Evolutionary conservation across 352 stramenopile species (phyloP).

Genomic region (Albugo candida): DNA sequence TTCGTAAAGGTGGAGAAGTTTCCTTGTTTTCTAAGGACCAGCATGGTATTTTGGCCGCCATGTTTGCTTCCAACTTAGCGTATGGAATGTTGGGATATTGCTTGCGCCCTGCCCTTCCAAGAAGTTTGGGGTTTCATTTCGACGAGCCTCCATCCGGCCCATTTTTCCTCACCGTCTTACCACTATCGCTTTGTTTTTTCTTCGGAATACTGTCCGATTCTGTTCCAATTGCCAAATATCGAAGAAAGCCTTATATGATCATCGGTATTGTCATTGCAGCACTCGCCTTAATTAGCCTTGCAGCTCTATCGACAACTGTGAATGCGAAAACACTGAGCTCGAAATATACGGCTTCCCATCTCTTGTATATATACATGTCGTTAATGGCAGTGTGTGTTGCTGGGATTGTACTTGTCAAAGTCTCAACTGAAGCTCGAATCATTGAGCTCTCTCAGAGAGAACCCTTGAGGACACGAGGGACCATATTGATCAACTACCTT

Average conservation of each 20-base stretch:
- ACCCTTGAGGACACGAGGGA: conserved; percentile 38
- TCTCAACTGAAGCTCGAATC: conserved; percentile 60
- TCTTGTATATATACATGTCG: conserved; percentile 11
- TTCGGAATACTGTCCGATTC: conserved; percentile 44
- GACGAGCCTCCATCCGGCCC: not conserved
- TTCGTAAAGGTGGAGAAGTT: conserved; percentile 10
- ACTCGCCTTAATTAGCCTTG: conserved; percentile 18
- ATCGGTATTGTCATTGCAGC: conserved; percentile 27
- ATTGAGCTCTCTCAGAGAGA: conserved; percentile 69
- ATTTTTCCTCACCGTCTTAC: conserved; percentile 1
- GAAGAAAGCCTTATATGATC: conserved; percentile 50
- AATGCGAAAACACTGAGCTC: not conserved
- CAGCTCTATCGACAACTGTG: conserved; percentile 6
- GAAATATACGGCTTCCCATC: too few relatives aligned
- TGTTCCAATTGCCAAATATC: conserved; percentile 30
- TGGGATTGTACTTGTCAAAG: conserved; percentile 70
- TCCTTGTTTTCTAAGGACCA: conserved; percentile 4
- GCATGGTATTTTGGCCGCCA: conserved; percentile 1
- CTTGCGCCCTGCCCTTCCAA: not conserved
- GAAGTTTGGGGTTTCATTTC: not conserved
- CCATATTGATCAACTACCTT: conserved; percentile 30
- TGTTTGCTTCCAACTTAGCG: not conserved
- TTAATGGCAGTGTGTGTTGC: conserved; percentile 61
- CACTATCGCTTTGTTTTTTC: conserved; percentile 10
- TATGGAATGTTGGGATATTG: not conserved